phyloP scores from a whole-genome alignment of 164 flowering plant species.

The Warburgia ugandensis region DNA sequence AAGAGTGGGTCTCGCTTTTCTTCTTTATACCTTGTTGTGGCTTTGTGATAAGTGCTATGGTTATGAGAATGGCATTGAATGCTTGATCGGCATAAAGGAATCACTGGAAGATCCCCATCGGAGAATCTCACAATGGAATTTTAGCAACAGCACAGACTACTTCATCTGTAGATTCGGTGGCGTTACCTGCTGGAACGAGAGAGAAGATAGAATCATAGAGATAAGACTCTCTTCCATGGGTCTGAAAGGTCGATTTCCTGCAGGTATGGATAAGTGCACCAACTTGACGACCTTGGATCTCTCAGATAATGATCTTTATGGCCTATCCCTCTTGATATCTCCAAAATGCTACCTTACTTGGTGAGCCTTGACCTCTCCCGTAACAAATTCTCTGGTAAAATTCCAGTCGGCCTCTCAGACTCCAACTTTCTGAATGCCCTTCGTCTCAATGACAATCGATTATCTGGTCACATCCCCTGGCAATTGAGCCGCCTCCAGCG shows the following conservation, averaged over 20 bases:
- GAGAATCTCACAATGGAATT: too few relatives aligned
- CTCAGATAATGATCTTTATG: constrained; percentile 26
- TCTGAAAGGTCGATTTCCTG: constrained; percentile 24
- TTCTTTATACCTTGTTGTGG: too few relatives aligned
- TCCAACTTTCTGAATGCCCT: constrained; percentile 29
- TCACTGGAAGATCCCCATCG: too few relatives aligned
- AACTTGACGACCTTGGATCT: constrained; percentile 25
- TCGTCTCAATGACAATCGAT: constrained; percentile 17
- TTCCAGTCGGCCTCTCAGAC: constrained; percentile 21
- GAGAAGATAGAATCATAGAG: constrained; percentile 24
- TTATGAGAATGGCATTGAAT: too few relatives aligned
- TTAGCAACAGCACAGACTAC: constrained; percentile 18
- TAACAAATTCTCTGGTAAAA: constrained; percentile 25
- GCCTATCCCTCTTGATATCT: constrained; percentile 28
- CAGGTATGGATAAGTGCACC: constrained; percentile 21
- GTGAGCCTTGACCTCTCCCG: constrained; percentile 30
- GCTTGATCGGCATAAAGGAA: too few relatives aligned
- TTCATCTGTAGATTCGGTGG: constrained; percentile 30
- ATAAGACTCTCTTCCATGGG: constrained; percentile 18
- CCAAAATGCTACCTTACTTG: constrained; percentile 27
- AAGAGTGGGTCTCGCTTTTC: too few relatives aligned
- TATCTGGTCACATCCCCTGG: constrained; percentile 29
- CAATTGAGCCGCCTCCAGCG: constrained; percentile 20
- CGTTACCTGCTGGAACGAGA: constrained; percentile 35
- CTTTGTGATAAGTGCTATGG: too few relatives aligned